A percentile compares a stretch with the other conserved stretches of the same genome.
phyloP scores from a whole-genome alignment of 1,139 yeast genomes.

The Candida sp. region DNA sequence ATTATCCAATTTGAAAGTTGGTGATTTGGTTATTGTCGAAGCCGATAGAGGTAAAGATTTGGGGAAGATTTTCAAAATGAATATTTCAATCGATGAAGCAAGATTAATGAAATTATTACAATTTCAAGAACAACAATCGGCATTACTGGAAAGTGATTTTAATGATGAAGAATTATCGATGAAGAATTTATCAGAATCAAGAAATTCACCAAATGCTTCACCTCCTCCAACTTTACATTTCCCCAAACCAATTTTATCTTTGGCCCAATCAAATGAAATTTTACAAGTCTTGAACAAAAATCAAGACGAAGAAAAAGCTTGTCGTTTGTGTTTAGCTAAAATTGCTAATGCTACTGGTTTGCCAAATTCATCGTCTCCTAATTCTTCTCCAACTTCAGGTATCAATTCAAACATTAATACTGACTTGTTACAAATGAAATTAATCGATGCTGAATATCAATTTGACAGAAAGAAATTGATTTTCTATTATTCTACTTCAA shows the following conservation, averaged over 20 bases:
- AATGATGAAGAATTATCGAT: constrained; percentile 22
- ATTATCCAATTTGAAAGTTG: constrained; percentile 32
- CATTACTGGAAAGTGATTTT: constrained; percentile 27
- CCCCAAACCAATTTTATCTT: constrained; percentile 75
- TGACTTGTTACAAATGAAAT: constrained; percentile 34
- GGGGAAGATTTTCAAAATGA: constrained; percentile 71
- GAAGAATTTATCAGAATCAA: constrained; percentile 14
- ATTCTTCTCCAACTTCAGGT: constrained; percentile 2
- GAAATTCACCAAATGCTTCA: constrained; percentile 4
- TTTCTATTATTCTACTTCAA: constrained; percentile 72
- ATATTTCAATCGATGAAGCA: constrained; percentile 64
- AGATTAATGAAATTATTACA: constrained; percentile 52
- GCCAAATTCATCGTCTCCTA: constrained; percentile 6
- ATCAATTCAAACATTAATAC: constrained; percentile 11
- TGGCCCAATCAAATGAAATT: constrained; percentile 62
- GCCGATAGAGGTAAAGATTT: constrained; percentile 97
- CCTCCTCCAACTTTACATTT: constrained; percentile 45
- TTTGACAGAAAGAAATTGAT: constrained; percentile 94
- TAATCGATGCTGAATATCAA: constrained; percentile 86
- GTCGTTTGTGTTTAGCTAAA: constrained; percentile 57
- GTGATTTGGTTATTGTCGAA: constrained; percentile 89
- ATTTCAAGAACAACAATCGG: constrained; percentile 56
- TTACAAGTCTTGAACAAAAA: constrained; percentile 56
- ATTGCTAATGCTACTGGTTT: constrained; percentile 38
- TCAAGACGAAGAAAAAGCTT: constrained; percentile 73